These are phyloP conservation scores for Creolimax fragrantissima DNA, from an alignment of 78 protist species.

Conservation along the genomic window DNA sequence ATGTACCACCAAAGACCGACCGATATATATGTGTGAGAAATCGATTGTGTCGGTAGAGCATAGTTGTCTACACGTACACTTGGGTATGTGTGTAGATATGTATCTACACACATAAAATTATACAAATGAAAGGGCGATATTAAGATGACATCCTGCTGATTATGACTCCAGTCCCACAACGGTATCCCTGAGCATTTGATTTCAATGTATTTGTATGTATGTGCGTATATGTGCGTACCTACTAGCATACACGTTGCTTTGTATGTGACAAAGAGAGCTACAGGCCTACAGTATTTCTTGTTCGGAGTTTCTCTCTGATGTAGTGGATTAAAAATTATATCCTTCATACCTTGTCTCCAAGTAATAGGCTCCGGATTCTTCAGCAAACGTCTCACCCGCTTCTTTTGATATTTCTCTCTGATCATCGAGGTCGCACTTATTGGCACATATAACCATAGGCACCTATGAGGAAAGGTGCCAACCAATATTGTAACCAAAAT, in stretches of 20 bases:
- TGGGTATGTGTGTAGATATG: background rate
- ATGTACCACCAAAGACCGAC: no score
- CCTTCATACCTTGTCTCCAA: slow-evolving; percentile 26
- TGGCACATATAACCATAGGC: slow-evolving; percentile 69
- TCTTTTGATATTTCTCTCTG: slow-evolving; percentile 34
- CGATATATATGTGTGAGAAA: no score
- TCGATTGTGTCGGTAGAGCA: no score
- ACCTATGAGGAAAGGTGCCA: slow-evolving; percentile 5
- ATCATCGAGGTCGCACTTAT: slow-evolving; percentile 55
- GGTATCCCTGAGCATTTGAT: no score
- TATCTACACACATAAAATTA: background rate
- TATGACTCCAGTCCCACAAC: no score
- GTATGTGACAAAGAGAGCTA: no score
- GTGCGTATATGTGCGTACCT: background rate
- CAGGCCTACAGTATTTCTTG: no score
- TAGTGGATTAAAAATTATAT: no score
- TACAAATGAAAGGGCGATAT: no score
- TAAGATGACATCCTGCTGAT: no score
- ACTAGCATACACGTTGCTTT: background rate
- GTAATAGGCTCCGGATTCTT: slow-evolving; percentile 35
- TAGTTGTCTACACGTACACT: background rate
- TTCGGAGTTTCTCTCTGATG: no score
- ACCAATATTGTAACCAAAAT: background rate
- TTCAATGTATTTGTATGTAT: background rate
- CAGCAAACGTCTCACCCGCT: slow-evolving; percentile 35